These are phyloP conservation scores for Fusarium sp. DNA, from an alignment of 2,329 filamentous ascomycete genomes.

Conservation along the genomic window DNA sequence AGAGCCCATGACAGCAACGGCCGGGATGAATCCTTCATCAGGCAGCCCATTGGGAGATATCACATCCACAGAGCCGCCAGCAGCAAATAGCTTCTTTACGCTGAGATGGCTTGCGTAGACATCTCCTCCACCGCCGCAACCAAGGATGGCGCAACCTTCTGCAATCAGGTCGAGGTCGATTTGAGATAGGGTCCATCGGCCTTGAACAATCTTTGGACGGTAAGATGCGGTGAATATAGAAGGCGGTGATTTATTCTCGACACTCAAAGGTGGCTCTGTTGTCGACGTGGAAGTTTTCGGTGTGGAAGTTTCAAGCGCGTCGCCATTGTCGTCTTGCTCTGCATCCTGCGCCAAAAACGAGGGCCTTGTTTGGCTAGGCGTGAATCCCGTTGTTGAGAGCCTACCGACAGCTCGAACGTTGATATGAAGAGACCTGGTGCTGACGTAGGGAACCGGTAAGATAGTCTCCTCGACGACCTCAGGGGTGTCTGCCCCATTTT, in stretches of 20 bases:
- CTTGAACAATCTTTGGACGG: neutral
- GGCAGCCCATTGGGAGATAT: neutral
- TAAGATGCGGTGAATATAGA: neutral
- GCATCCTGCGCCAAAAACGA: neutral
- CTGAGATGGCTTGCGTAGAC: neutral
- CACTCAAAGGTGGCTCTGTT: neutral
- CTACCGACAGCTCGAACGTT: neutral
- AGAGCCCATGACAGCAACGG: constrained; percentile 21
- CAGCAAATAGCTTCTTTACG: neutral
- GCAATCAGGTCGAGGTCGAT: neutral
- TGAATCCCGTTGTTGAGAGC: neutral
- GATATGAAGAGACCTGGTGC: neutral
- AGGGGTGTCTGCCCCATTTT: neutral
- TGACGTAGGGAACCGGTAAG: neutral
- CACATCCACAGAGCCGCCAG: neutral
- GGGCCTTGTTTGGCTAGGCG: fast-evolving
- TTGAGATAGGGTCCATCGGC: neutral
- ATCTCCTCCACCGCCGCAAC: neutral
- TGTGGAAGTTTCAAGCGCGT: neutral
- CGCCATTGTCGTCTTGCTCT: neutral
- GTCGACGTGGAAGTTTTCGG: neutral
- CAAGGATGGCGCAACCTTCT: neutral
- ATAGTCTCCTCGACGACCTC: neutral
- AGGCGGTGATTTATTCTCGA: neutral
- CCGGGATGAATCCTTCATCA: neutral